Evolutionary conservation across 805 yeast genomes (phyloP), one percentile per base, ranked within the genome.

Genomic region (Kodamaea laetipori): DNA sequence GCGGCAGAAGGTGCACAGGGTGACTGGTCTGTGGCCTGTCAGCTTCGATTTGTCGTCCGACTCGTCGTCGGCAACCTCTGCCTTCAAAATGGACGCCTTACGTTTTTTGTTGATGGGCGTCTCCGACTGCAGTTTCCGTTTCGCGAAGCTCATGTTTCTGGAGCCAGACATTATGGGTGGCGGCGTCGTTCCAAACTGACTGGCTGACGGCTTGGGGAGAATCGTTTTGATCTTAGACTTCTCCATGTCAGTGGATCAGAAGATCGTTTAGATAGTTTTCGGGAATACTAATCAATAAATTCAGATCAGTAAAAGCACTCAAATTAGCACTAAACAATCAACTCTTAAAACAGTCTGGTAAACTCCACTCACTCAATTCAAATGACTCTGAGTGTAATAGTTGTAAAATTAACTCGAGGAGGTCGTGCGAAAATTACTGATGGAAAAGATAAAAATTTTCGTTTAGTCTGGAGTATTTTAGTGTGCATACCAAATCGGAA

Each of bases 1-100:
- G 40, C 97, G 79, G 59, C 97, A 90, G 60, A 89, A 94, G 0
- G 96, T 87, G 60, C 97, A 90, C 3, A 96, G 85, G 0, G 96
- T 88, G 1, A 90, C 95, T 0, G 96, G 96, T 44, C 97, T 68
- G 56, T 86, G 92, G 12, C 72, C 72, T 1, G 72, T 61, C 43
- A 61, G 67, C 48, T 64, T 65, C 10, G 51, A 13, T 23, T 12
- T 17, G 27, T 47, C 44, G 15, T 34, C 32, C 11, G 25, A 13
- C 10, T 21, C 25, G 13, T 11, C 37, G 4, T 26, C 17, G 12
- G 5, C 12, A 3, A 27, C 24, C 8, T 37, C 48, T 11, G 52
- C 42, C 6, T 38, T 17, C 1, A 30, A 38, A 13, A 35, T 27
- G 7, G 44, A 44, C 19, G 45, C 37, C 28, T 40, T 33, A 19